phyloP scores from a whole-genome alignment of 2,329 filamentous ascomycete species.

The Aspergillus sp. region DNA sequence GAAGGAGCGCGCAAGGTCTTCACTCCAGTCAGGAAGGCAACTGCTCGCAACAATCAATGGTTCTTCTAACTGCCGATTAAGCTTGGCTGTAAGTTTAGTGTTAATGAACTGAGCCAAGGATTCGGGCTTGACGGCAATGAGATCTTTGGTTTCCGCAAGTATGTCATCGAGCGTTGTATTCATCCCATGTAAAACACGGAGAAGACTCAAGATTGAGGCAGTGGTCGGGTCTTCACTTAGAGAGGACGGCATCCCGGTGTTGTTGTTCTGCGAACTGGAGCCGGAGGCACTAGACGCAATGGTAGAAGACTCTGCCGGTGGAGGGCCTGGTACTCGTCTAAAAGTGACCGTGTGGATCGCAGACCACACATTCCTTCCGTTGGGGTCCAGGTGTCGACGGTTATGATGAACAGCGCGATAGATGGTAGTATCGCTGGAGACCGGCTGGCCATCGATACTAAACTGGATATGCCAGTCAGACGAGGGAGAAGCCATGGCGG shows the following conservation, averaged over 20 bases:
- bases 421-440: constrained; percentile 90
- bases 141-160: constrained; percentile 71
- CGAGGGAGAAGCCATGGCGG: constrained; percentile 74
- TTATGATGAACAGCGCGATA: constrained; percentile 87
- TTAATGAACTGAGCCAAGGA: constrained; percentile 95
- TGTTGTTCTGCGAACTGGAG: constrained; percentile 51
- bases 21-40: constrained; percentile 92
- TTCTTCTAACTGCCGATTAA: constrained; percentile 95
- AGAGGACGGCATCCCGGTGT: constrained; percentile 70
- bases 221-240: constrained; percentile 81
- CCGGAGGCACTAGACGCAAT: constrained; percentile 56
- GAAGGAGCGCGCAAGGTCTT: constrained; percentile 88
- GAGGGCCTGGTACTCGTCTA: constrained; percentile 78
- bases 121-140: constrained; percentile 71
- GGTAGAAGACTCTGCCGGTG: constrained; percentile 69
- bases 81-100: constrained; percentile 94
- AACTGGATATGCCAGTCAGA: constrained; percentile 99
- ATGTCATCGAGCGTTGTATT: constrained; percentile 94
- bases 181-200: constrained; percentile 87
- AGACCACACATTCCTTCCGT: constrained; percentile 81
- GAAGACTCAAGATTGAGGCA: constrained; percentile 78
- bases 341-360: constrained; percentile 90
- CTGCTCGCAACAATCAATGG: constrained; percentile 96
- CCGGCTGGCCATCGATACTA: constrained; percentile 76
- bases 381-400: constrained; percentile 58